Evolutionary conservation across 2,329 filamentous ascomycete species (phyloP).

Genomic region (Hortaea werneckii): DNA sequence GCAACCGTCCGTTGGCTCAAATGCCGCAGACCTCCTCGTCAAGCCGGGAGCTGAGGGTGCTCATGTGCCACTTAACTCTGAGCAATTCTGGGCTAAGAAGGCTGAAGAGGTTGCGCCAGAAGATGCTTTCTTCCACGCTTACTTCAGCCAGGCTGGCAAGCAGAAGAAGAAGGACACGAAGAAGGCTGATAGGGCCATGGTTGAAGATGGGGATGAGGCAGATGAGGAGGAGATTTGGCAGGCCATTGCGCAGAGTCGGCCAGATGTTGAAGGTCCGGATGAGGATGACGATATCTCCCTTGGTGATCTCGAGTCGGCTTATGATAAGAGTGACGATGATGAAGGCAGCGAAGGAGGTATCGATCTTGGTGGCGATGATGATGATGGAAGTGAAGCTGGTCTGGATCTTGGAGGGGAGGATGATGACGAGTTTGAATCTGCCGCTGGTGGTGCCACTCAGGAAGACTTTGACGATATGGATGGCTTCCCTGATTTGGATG

Average conservation of each 20-base stretch:
- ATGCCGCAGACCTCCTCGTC: conserved; percentile 51
- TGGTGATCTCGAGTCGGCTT: conserved; percentile 32
- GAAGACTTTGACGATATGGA: conserved; percentile 42
- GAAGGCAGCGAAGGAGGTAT: conserved; percentile 41
- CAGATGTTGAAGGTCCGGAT: conserved; percentile 59
- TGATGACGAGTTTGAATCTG: conserved; percentile 6
- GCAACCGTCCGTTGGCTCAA: conserved; percentile 71
- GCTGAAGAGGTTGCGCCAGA: conserved; percentile 78
- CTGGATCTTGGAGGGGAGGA: conserved; percentile 34
- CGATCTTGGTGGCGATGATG: conserved; percentile 31
- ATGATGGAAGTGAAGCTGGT: conserved; percentile 20
- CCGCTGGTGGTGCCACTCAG: conserved; percentile 10
- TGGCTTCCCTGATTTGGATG: conserved; percentile 37
- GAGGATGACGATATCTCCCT: conserved; percentile 51
- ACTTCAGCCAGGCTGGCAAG: conserved; percentile 63
- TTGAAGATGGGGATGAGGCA: conserved; percentile 31
- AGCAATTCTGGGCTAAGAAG: conserved; percentile 86
- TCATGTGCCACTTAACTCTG: conserved; percentile 64
- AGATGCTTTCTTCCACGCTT: conserved; percentile 96
- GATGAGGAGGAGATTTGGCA: conserved; percentile 77
- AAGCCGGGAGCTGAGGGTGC: conserved; percentile 49
- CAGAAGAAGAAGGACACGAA: conserved; percentile 46
- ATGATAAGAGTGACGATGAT: conserved; percentile 29
- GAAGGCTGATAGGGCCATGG: conserved; percentile 27
- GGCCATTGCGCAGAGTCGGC: conserved; percentile 70